Base-by-base conservation (phyloP, 352 stramenopile genomes). In the Phytophthora foliorum region DNA sequence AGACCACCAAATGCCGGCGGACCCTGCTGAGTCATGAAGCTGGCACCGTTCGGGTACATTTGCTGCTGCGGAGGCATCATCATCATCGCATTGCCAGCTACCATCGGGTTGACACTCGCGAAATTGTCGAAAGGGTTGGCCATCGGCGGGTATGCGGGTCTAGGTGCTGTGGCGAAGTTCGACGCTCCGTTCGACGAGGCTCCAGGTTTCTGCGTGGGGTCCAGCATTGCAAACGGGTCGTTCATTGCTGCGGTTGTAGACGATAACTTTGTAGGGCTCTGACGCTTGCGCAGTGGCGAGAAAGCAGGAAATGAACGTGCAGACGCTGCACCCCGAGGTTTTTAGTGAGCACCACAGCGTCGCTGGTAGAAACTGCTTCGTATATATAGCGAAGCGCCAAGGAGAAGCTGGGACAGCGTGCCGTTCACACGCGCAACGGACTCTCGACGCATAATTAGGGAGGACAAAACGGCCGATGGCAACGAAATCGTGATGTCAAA, bases 1-100 rank as follows among this genome's bases (percentile, higher is more conserved):
- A 90, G 69, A 6, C 83, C 74, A 10, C 53, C 63, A 48, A 92
- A 89, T 29, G 76, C 63, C 19, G 75, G 72, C 0, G 74, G 66
- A 1, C 75, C 78, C 27, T 84, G 80, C 25, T 88, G 80, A 6
- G 81, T 92, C 81, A 92, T 92, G 70, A 92, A 92, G 39, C 75
- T 74, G 5, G 82, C 80, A 19, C 77, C 73, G n/a, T 72, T 81
- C 61, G 73, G 61, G 21, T 77, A 74, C 58, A 77, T 75, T 29
- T 73, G 71, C 39, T 74, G 74, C 5, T 75, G 71, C 13, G 69
- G 66, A 59, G 55, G 77, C 60, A 78, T 74, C 69, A 67, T 74
- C 69, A 67, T 68, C 64, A 72, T 67, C 3, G 10, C 21, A 31
- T 63, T 66, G 41, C 54, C 62, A 45, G 61, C 49, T 29, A 9